Percentiles rank a stretch among this genome's conserved stretches.
Conservation (phyloP, 805 yeast genomes). For the Lipomyces chichibuensis region DNA sequence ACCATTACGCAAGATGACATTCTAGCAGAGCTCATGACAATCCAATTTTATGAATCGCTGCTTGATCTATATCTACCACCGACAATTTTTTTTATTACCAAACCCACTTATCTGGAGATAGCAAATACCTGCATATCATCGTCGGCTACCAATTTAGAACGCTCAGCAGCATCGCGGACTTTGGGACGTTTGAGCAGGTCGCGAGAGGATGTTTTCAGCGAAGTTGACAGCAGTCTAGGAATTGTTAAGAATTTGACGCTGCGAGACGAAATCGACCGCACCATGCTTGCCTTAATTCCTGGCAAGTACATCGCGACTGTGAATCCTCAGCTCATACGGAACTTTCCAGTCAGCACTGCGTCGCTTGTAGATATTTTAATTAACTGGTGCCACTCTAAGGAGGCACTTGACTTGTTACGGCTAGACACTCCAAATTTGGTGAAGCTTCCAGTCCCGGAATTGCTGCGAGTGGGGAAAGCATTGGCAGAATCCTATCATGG, state of each 20-base stretch:
- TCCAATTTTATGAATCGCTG: slow-evolving; percentile 31
- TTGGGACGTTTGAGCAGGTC: slow-evolving; percentile 22
- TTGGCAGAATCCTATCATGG: slow-evolving; percentile 29
- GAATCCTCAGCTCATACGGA: slow-evolving; percentile 22
- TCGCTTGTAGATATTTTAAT: slow-evolving; percentile 15
- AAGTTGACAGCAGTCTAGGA: slow-evolving; percentile 9
- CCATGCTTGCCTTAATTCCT: slow-evolving; percentile 16
- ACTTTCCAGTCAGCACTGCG: slow-evolving; percentile 18
- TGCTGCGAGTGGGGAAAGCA: slow-evolving; percentile 25
- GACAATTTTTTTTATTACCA: slow-evolving; percentile 10
- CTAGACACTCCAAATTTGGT: slow-evolving; percentile 20
- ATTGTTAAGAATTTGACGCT: slow-evolving; percentile 20
- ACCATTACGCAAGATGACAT: slow-evolving; percentile 20
- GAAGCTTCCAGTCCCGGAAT: slow-evolving; percentile 31
- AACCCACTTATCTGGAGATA: slow-evolving; percentile 20
- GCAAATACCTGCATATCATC: slow-evolving; percentile 12
- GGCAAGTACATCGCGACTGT: slow-evolving; percentile 25
- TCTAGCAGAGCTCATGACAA: slow-evolving; percentile 19
- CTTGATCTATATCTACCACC: slow-evolving; percentile 28
- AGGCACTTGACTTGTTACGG: slow-evolving; percentile 12
- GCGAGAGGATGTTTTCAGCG: slow-evolving; percentile 16
- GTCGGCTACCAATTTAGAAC: slow-evolving; percentile 12
- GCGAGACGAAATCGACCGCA: slow-evolving; percentile 25
- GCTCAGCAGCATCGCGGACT: slow-evolving; percentile 24
- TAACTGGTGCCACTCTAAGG: slow-evolving; percentile 16